phyloP scores from a whole-genome alignment of 163 green algal species.

The Scenedesmus sp. region DNA sequence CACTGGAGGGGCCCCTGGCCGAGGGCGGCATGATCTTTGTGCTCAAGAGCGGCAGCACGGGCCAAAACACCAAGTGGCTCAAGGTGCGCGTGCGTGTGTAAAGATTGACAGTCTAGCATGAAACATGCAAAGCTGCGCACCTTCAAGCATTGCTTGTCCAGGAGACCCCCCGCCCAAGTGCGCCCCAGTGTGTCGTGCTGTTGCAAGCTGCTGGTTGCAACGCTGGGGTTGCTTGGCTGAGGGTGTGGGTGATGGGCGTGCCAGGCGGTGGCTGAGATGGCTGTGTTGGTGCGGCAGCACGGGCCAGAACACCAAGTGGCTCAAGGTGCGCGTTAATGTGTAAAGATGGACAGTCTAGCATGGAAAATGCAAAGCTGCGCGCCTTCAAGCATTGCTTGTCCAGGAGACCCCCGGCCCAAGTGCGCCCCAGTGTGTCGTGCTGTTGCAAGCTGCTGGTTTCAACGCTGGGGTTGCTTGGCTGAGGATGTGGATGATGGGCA shows the following conservation, averaged over 20 bases:
- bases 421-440: too few relatives aligned
- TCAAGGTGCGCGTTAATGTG: too few relatives aligned
- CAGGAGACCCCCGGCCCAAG: too few relatives aligned
- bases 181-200: neutral
- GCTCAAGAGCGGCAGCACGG: conserved; percentile 41
- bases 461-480: neutral
- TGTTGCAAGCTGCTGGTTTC: neutral
- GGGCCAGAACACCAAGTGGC: neutral
- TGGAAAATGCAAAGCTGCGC: too few relatives aligned
- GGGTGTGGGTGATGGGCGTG: neutral
- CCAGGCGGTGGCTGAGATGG: too few relatives aligned
- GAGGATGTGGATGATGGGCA: neutral
- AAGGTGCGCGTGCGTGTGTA: conserved; percentile 6
- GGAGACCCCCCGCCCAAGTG: too few relatives aligned
- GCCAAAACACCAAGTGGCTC: conserved; percentile 53
- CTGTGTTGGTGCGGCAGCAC: neutral
- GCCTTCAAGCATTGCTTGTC: too few relatives aligned
- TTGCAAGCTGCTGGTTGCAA: neutral
- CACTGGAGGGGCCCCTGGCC: conserved; percentile 42
- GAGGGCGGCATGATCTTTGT: conserved; percentile 56
- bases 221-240: neutral
- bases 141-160: too few relatives aligned
- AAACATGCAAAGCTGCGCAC: too few relatives aligned
- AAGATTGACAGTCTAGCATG: too few relatives aligned
- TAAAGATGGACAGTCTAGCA: too few relatives aligned